Conservation (phyloP, 2,329 filamentous ascomycete genomes). For the Pyrenochaeta sp. region DNA sequence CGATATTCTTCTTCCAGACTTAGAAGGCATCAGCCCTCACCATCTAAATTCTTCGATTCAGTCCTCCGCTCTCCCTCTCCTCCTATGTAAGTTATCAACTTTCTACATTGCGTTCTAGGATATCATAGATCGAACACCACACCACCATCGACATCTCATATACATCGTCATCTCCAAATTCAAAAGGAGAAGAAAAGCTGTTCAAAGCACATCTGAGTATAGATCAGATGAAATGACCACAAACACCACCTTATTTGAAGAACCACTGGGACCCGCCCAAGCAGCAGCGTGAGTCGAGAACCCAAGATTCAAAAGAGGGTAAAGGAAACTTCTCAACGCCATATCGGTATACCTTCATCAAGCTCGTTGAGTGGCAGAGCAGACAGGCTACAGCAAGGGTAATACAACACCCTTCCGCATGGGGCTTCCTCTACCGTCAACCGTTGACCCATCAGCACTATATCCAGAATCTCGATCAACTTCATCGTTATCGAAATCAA, state of each 20-base stretch:
- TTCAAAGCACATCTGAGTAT: not conserved
- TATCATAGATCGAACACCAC: not conserved
- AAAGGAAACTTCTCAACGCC: not conserved
- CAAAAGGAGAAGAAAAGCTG: not conserved
- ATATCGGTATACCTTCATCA: too few species aligned
- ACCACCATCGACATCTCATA: not conserved
- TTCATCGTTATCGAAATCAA: constrained; percentile 84
- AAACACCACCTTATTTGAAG: constrained; percentile 11
- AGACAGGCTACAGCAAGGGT: constrained; percentile 33
- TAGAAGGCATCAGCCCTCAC: not conserved
- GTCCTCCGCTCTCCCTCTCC: not conserved
- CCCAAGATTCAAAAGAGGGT: constrained; percentile 8
- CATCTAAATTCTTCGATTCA: not conserved
- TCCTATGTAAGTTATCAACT: not conserved
- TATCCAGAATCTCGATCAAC: constrained; percentile 54
- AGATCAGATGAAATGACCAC: not conserved
- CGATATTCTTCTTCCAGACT: not conserved
- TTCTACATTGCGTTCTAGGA: constrained; percentile 2
- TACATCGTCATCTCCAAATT: not conserved
- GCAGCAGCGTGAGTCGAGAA: constrained; percentile 25
- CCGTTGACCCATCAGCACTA: constrained; percentile 47
- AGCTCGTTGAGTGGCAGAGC: not conserved
- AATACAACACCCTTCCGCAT: constrained; percentile 46
- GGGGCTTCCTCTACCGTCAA: constrained; percentile 45
- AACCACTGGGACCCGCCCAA: constrained; percentile 44